Evolutionary conservation across 345 rosid genomes (phyloP).

Genomic region (Syzygium oleosum): DNA sequence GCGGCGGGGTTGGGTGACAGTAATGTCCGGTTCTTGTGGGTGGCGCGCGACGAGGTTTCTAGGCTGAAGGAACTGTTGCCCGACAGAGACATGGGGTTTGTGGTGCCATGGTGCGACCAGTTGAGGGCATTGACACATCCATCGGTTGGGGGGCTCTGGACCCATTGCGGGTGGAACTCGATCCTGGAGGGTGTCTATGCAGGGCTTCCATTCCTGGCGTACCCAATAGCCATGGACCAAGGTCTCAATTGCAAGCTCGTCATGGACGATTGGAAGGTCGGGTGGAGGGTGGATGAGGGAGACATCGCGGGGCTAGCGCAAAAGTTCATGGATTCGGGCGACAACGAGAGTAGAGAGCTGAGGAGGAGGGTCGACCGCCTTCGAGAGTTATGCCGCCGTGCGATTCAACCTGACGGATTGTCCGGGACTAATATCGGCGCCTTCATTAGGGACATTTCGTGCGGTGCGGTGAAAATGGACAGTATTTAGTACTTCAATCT

Average conservation of each 20-base stretch:
- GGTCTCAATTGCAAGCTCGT: constrained; percentile 20
- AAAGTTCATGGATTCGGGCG: constrained; percentile 11
- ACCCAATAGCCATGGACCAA: constrained; percentile 32
- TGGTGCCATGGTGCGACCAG: constrained; percentile 37
- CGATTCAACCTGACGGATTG: constrained; percentile 15
- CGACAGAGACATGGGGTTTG: not conserved
- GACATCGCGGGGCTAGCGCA: constrained; percentile 9
- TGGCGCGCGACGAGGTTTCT: constrained; percentile 11
- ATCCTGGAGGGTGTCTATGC: constrained; percentile 23
- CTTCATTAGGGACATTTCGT: not conserved
- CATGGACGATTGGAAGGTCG: constrained; percentile 33
- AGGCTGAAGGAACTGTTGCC: not conserved
- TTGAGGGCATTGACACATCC: constrained; percentile 24
- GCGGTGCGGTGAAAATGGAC: not conserved
- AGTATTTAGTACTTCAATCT: not conserved
- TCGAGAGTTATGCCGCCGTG: not conserved
- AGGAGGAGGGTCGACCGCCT: constrained; percentile 10
- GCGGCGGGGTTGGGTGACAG: constrained; percentile 14
- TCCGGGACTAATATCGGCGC: not conserved
- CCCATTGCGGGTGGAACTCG: constrained; percentile 39
- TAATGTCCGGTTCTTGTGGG: constrained; percentile 28
- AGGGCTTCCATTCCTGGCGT: constrained; percentile 33
- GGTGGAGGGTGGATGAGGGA: constrained; percentile 15
- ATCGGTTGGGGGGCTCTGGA: constrained; percentile 34
- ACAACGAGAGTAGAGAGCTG: constrained; percentile 5